These are phyloP conservation scores for Nicotiana sylvestris DNA, from an alignment of 257 asterid species.

Conservation along the genomic window DNA sequence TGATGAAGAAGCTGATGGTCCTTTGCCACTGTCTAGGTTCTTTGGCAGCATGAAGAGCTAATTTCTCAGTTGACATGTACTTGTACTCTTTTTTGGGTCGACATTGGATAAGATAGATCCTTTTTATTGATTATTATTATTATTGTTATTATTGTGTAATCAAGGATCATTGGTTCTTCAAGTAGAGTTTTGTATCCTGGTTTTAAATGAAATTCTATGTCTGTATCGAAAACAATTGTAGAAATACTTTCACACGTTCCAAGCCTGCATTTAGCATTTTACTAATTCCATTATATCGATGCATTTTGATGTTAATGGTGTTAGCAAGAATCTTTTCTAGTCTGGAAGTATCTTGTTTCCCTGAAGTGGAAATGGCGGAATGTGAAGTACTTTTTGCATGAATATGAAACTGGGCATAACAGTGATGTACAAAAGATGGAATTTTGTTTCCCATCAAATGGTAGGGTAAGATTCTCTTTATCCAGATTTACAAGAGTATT, in stretches of 20 bases:
- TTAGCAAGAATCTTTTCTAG: background rate
- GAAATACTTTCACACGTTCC: background rate
- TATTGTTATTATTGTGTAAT: background rate
- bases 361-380: background rate
- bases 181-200: background rate
- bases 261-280: background rate
- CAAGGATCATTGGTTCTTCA: background rate
- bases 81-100: background rate
- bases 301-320: background rate
- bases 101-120: background rate
- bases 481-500: no score
- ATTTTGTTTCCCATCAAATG: no score
- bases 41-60: slow-evolving; percentile 62
- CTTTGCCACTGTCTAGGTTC: slow-evolving; percentile 85
- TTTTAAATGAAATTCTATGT: background rate
- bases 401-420: no score
- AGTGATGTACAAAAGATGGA: no score
- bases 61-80: slow-evolving; percentile 12
- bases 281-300: background rate
- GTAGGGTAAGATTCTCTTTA: no score
- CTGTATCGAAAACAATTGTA: background rate
- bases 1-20: slow-evolving; percentile 55
- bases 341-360: background rate
- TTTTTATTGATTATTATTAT: background rate
- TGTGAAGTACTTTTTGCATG: background rate